phyloP scores from a whole-genome alignment of 2,329 filamentous ascomycete species.

The Hirsutella thompsonii region DNA sequence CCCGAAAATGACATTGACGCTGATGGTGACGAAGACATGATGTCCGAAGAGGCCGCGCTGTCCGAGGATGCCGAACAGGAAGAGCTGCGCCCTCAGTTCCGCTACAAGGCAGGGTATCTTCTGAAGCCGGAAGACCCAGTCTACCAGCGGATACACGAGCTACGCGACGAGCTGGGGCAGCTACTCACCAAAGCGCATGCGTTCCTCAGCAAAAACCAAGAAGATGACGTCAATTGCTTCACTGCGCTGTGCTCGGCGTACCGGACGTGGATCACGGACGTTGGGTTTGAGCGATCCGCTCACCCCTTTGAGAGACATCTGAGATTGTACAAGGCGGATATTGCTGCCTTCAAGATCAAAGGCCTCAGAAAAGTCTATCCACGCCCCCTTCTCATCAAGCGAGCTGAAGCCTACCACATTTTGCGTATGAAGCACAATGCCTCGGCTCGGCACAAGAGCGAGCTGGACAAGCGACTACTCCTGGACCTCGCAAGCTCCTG shows the following conservation, averaged over 20 bases:
- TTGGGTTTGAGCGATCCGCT: slow-evolving; percentile 89
- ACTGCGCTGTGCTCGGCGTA: slow-evolving; percentile 87
- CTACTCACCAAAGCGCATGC: slow-evolving; percentile 72
- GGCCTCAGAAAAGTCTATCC: slow-evolving; percentile 88
- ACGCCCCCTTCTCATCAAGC: slow-evolving; percentile 77
- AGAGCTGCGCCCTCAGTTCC: slow-evolving; percentile 73
- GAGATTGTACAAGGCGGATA: slow-evolving; percentile 73
- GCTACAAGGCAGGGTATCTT: slow-evolving; percentile 79
- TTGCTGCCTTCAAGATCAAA: slow-evolving; percentile 86
- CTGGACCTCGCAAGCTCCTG: slow-evolving; percentile 83
- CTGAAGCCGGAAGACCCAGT: slow-evolving; percentile 41
- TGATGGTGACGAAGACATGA: slow-evolving; percentile 38
- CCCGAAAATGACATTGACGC: slow-evolving; percentile 40
- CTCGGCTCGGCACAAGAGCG: slow-evolving; percentile 72
- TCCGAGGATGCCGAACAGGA: slow-evolving; percentile 64
- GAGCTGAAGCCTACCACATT: slow-evolving; percentile 88
- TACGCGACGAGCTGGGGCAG: slow-evolving; percentile 69
- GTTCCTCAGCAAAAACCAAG: slow-evolving; percentile 72
- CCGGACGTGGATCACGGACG: slow-evolving; percentile 92
- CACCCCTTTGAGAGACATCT: slow-evolving; percentile 83
- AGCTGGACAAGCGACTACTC: slow-evolving; percentile 75
- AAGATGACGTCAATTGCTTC: slow-evolving; percentile 94
- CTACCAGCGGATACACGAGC: slow-evolving; percentile 65
- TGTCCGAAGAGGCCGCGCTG: slow-evolving; percentile 35
- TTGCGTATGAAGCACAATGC: slow-evolving; percentile 92